phyloP scores from a whole-genome alignment of 352 stramenopile genomes.

The Globisporangium emineosum region DNA sequence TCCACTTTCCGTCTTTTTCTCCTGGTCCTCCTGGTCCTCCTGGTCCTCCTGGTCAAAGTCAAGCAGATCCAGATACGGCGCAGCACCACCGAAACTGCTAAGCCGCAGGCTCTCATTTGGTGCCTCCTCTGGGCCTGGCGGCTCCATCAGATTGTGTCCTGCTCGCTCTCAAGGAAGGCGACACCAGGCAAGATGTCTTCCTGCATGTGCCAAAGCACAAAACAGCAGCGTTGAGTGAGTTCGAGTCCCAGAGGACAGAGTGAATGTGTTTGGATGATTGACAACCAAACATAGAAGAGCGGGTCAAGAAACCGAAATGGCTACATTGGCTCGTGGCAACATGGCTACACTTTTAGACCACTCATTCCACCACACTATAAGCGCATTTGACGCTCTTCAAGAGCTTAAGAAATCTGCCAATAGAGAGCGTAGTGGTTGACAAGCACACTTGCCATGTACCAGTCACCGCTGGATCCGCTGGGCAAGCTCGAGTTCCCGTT shows the following conservation, averaged over 20 bases:
- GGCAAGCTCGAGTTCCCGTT: constrained; percentile 49
- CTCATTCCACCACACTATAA: not conserved
- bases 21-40: not conserved
- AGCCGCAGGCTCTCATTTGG: not conserved
- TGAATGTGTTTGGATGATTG: constrained; percentile 1
- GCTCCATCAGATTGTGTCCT: not conserved
- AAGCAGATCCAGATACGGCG: not conserved
- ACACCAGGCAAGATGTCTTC: not conserved
- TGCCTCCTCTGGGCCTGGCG: not conserved
- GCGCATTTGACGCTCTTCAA: not conserved
- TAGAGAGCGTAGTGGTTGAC: not conserved
- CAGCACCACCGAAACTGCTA: not conserved
- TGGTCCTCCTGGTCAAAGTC: constrained; percentile 4
- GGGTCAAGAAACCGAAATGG: not conserved
- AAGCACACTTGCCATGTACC: constrained; percentile 37
- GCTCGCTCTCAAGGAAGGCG: not conserved
- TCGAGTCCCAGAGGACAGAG: not conserved
- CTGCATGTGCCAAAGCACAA: no score
- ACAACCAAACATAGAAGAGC: constrained; percentile 10
- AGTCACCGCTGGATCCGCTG: constrained; percentile 34
- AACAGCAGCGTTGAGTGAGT: not conserved
- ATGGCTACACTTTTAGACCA: constrained; percentile 8
- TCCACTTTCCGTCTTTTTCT: not conserved
- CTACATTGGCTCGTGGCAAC: not conserved
- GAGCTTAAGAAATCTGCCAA: not conserved